phyloP scores from a whole-genome alignment of 2,329 filamentous ascomycete species.

The Rutstroemia sp. region DNA sequence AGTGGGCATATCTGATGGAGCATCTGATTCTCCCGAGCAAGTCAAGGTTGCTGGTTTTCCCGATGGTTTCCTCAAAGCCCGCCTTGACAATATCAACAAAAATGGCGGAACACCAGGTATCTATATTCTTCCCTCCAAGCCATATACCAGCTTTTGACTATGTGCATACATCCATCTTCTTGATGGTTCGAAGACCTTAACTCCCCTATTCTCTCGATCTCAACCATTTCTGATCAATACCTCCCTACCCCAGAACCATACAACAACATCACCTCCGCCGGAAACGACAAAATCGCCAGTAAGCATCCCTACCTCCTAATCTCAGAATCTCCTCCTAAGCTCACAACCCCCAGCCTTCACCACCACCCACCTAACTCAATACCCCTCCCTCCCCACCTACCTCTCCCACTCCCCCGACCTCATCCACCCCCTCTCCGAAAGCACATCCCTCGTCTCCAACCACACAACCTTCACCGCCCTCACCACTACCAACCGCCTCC shows the following conservation, averaged over 20 bases:
- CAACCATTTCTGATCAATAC: too few species aligned
- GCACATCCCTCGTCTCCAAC: constrained; percentile 28
- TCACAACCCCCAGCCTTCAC: not conserved
- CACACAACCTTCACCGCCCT: constrained; percentile 34
- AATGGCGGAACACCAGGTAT: not conserved
- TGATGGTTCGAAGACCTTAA: too few species aligned
- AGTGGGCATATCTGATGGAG: not conserved
- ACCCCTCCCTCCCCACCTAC: constrained; percentile 14
- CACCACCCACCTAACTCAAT: constrained; percentile 11
- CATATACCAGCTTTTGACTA: too few species aligned
- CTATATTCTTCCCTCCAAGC: too few species aligned
- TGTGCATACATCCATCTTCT: too few species aligned
- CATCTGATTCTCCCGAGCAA: not conserved
- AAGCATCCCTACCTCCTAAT: not conserved
- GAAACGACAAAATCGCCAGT: constrained; percentile 27
- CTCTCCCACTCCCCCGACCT: not conserved
- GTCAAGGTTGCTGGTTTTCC: constrained; percentile 23
- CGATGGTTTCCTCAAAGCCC: constrained; percentile 18
- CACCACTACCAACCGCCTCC: constrained; percentile 31
- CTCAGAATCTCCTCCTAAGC: too few species aligned
- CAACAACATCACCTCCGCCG: constrained; percentile 28
- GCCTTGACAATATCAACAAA: constrained; percentile 9
- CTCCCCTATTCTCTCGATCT: too few species aligned
- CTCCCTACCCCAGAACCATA: not conserved
- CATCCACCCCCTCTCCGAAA: constrained; percentile 4